phyloP scores from a whole-genome alignment of 768 basidiomycete genomes.

The Porphyrellus cyaneotinctus region DNA sequence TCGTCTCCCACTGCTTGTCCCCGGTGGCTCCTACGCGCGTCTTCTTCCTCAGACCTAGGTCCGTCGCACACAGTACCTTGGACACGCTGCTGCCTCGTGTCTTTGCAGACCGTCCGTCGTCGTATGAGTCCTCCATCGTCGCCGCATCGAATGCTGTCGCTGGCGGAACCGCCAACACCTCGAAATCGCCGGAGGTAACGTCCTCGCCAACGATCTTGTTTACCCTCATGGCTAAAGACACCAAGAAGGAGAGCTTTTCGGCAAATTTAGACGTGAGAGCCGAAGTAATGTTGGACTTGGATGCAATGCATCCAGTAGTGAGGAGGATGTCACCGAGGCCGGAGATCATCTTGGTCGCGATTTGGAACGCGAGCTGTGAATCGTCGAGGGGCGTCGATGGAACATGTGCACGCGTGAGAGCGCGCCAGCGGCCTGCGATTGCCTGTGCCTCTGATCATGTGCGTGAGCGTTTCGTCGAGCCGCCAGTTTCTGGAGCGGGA shows the following conservation, averaged over 20 bases:
- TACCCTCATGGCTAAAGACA: slow-evolving; percentile 44
- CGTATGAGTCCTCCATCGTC: slow-evolving; percentile 32
- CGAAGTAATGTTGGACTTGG: slow-evolving; percentile 32
- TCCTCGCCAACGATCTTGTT: slow-evolving; percentile 37
- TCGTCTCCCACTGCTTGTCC: slow-evolving; percentile 30
- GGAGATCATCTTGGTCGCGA: slow-evolving; percentile 21
- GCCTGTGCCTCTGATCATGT: slow-evolving; percentile 38
- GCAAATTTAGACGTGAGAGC: slow-evolving; percentile 42
- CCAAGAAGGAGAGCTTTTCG: slow-evolving; percentile 40
- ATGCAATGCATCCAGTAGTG: slow-evolving; percentile 22
- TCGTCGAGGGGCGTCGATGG: slow-evolving; percentile 23
- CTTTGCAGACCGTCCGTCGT: slow-evolving; percentile 20
- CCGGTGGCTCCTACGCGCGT: slow-evolving; percentile 22
- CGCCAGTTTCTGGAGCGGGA: neutral
- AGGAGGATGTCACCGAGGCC: slow-evolving; percentile 30
- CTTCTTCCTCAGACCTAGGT: slow-evolving; percentile 34
- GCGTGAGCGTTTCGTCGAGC: neutral
- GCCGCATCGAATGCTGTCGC: slow-evolving; percentile 22
- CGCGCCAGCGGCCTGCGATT: slow-evolving; percentile 42
- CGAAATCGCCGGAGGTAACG: slow-evolving; percentile 31
- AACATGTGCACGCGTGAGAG: slow-evolving; percentile 35
- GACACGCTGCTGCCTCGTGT: neutral
- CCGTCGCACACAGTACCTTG: slow-evolving; percentile 35
- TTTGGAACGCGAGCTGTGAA: slow-evolving; percentile 20
- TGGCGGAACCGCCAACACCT: slow-evolving; percentile 27